Base-by-base conservation (phyloP, 169 alveolate genomes). In the Plasmodium sp. region DNA sequence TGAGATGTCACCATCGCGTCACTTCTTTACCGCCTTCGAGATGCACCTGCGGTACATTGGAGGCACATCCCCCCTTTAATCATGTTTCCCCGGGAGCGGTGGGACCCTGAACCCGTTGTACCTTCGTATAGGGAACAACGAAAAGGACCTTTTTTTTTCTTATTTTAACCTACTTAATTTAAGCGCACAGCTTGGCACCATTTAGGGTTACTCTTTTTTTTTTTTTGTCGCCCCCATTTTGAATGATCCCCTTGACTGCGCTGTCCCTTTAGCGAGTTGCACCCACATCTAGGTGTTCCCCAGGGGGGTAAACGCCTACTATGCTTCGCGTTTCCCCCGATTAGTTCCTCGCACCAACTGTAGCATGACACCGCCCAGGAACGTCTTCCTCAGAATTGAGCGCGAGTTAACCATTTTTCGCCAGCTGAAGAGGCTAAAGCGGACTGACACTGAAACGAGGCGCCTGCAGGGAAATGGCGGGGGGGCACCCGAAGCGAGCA, bases 301-400 rank as follows among this genome's bases (percentile, higher is more conserved):
- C 1, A 67, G 41, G 5, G 43, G 43, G 39, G 27, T 67, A 22
- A n/a, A 67, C 36, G 7, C 6, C 31, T 7, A 67, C 33, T 1
- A 18, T 14, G n/a, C 6, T 48, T 16, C 0, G 16, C 58, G n/a
- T 12, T n/a, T 7, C 12, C 1, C 58, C 10, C 58, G 1, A 14
- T 51, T 51, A 33, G 43, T 2, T 16, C 31, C 56, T 80, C 67
- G 39, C 14, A 12, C 72, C 58, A n/a, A 39, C 16, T 3, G 41
- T 18, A 54, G 75, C 22, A 84, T 84, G 92, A 84, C 72, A 16
- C 56, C 92, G 33, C 36, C 83, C 34, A 84, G 92, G 10, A 45
- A 33, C 1, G 34, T 54, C 9, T 36, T 67, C 31, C 77, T 72
- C n/a, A 67, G 72, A 56, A 39, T 39, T 39, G 58, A 72, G 71